Evolutionary conservation across 2,329 filamentous ascomycete species (phyloP).

Genomic region (Aschersonia sp.): DNA sequence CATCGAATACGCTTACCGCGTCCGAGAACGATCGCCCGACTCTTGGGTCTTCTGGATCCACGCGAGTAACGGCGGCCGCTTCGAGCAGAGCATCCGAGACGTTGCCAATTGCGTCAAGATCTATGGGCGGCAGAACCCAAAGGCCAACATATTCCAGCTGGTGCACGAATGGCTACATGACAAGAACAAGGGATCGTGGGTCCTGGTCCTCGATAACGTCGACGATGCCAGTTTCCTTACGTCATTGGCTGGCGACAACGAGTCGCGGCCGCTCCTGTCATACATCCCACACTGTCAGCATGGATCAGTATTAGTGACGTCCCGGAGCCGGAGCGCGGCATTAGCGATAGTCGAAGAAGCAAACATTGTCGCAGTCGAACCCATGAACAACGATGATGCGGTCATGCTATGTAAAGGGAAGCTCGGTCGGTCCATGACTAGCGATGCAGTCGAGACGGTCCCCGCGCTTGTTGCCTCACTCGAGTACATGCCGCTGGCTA

Average conservation of each 20-base stretch:
- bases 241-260: neutral
- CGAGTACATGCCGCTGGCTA: constrained; percentile 15
- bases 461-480: constrained; percentile 8
- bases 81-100: constrained; percentile 19
- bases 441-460: neutral
- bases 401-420: constrained; percentile 8
- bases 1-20: constrained; percentile 20
- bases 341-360: constrained; percentile 5
- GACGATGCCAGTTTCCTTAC: constrained; percentile 5
- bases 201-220: constrained; percentile 10
- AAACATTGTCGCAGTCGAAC: neutral
- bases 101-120: constrained; percentile 17
- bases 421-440: neutral
- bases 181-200: constrained; percentile 8
- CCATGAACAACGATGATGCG: constrained; percentile 1
- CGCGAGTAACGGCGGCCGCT: constrained; percentile 15
- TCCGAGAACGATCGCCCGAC: constrained; percentile 10
- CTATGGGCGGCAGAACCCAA: constrained; percentile 13
- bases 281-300: constrained; percentile 7
- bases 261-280: neutral
- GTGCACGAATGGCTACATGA: constrained; percentile 14
- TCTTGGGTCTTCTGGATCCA: constrained; percentile 23
- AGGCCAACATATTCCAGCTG: constrained; percentile 16
- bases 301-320: constrained; percentile 8
- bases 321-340: constrained; percentile 5